phyloP scores from a whole-genome alignment of 169 alveolate genomes.

The Plasmodium cynomolgi region DNA sequence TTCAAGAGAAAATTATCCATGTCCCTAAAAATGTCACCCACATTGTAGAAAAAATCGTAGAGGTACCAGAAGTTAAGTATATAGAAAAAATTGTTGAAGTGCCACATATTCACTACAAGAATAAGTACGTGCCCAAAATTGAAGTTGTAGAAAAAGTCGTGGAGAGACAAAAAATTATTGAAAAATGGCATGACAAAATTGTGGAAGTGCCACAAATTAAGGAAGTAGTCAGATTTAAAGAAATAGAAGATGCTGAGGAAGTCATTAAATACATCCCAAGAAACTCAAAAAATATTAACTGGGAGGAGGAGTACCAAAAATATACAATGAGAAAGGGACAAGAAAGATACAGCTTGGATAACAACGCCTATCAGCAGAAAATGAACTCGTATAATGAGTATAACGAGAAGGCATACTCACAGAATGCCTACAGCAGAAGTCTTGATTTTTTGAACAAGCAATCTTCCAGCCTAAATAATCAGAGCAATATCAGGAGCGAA shows the following conservation, averaged over 20 bases:
- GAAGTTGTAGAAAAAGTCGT: conserved; percentile 89
- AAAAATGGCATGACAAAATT: conserved; percentile 89
- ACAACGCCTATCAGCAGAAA: conserved; percentile 17
- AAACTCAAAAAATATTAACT: conserved; percentile 84
- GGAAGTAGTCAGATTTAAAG: conserved; percentile 90
- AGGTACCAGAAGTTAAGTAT: conserved; percentile 90
- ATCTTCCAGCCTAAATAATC: conserved; percentile 8
- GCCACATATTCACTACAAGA: conserved; percentile 89
- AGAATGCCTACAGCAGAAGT: conserved; percentile 52
- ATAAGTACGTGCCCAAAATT: conserved; percentile 87
- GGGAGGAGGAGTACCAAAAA: conserved; percentile 84
- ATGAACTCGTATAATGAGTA: conserved; percentile 35
- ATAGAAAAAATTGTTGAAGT: conserved; percentile 90
- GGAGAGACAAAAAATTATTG: conserved; percentile 87
- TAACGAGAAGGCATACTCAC: conserved; percentile 54
- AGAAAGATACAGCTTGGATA: conserved; percentile 21
- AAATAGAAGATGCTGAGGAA: conserved; percentile 89
- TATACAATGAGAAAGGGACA: conserved; percentile 11
- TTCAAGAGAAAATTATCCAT: conserved; percentile 88
- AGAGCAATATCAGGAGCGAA: conserved; percentile 38
- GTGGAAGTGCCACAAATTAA: conserved; percentile 90
- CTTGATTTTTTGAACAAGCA: conserved; percentile 24
- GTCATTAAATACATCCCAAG: conserved; percentile 87
- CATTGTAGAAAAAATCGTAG: conserved; percentile 90
- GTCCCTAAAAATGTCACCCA: conserved; percentile 90